These are phyloP conservation scores for Fraxinus xanthoxyloides DNA, from an alignment of 305 asterid genomes.

Conservation along the genomic window DNA sequence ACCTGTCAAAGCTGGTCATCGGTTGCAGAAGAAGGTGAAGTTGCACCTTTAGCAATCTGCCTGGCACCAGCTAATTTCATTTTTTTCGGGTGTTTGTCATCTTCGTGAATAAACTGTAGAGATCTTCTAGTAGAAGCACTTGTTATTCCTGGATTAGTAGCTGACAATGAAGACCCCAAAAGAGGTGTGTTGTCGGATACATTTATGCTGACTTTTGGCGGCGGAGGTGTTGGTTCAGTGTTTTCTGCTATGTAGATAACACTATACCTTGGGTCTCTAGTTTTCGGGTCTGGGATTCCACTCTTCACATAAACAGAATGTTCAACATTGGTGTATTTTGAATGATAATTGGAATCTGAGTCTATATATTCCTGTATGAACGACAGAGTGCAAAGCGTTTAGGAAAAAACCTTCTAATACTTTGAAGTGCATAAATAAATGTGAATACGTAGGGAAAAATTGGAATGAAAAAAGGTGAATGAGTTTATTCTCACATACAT, in stretches of 20 bases:
- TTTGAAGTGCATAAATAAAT: background rate
- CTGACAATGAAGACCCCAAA: background rate
- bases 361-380: background rate
- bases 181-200: background rate
- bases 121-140: background rate
- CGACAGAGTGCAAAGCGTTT: background rate
- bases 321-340: background rate
- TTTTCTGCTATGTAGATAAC: background rate
- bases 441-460: background rate
- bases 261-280: too few species aligned
- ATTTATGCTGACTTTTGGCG: background rate
- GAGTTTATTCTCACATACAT: too few species aligned
- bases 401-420: background rate
- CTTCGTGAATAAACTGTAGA: background rate
- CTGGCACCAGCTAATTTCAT: background rate
- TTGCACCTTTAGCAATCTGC: background rate
- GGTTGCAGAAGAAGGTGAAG: background rate
- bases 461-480: background rate
- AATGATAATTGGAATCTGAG: background rate
- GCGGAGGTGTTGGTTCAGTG: background rate
- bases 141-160: background rate
- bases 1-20: background rate
- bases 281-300: background rate
- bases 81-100: background rate
- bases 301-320: background rate